Percentiles rank a stretch among this genome's conserved stretches.
Evolutionary conservation across 192 early-diverging fungal species (phyloP).

Genomic region (Irineochytrium annulatum): DNA sequence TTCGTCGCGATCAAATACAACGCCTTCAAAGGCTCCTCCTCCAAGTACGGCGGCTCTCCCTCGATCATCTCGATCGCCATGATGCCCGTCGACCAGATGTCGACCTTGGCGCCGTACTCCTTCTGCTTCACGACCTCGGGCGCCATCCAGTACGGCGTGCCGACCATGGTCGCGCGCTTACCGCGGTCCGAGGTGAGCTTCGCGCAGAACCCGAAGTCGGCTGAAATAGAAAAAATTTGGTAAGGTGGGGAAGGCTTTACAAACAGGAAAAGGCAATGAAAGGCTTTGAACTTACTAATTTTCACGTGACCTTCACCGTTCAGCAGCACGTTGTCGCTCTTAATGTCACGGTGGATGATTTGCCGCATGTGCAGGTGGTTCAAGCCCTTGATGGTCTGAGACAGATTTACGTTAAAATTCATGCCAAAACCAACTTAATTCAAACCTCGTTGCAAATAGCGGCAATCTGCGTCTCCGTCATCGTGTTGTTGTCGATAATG

Average conservation of each 20-base stretch:
- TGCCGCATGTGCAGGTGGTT: conserved; percentile 66
- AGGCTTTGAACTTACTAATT: conserved; percentile 37
- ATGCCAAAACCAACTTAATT: too few relatives aligned
- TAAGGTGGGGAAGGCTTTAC: too few relatives aligned
- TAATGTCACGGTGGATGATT: conserved; percentile 86
- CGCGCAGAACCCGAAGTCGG: conserved; percentile 86
- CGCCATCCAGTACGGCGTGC: conserved; percentile 51
- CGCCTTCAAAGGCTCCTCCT: conserved; percentile 82
- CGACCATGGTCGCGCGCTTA: conserved; percentile 74
- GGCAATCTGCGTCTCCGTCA: conserved; percentile 78
- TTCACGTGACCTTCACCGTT: conserved; percentile 65
- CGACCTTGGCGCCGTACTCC: conserved; percentile 45
- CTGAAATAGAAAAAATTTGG: conserved; percentile 37
- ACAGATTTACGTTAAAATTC: too few relatives aligned
- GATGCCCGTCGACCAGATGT: conserved; percentile 60
- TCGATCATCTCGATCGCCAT: conserved; percentile 59
- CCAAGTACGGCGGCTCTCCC: conserved; percentile 59
- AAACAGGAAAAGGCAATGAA: background rate
- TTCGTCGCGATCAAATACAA: conserved; percentile 77
- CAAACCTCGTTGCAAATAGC: conserved; percentile 73
- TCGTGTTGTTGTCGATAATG: conserved; percentile 87
- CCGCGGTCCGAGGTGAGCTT: conserved; percentile 59
- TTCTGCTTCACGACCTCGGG: conserved; percentile 51
- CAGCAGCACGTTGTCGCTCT: conserved; percentile 82
- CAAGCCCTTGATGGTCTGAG: conserved; percentile 64